Evolutionary conservation across 148 eudicot species (phyloP), one percentile per base, ranked within the genome.

Genomic region (Chenopodium berlandieri): DNA sequence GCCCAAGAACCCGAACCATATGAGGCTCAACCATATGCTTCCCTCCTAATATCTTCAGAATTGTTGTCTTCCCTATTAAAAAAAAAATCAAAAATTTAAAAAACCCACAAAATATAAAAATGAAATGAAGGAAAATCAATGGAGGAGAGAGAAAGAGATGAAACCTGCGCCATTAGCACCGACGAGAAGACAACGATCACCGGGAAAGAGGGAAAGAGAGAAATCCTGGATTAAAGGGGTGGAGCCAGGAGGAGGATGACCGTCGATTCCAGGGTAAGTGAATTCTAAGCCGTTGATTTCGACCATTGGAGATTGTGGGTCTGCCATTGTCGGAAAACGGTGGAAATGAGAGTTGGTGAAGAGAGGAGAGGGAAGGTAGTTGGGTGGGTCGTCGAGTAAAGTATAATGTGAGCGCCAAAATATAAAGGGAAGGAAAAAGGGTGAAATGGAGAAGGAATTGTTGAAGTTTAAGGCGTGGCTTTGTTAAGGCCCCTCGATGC

Each of bases 201-300:
- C 93, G 81, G 95, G 68, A 52, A 79, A 70, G 48, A 96, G 95
- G 23, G 91, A 60, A 71, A 90, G 87, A 50, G 85, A 80, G 83
- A 96, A 89, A 17, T 91, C 90, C 6, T 91, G 80, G 52, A 96
- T 96, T 2, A 96, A 83, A 40, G 99, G 98, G 27, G 83, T 84
- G 16, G 99, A 94, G 6, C 99, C 97, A 8, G 97, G 99, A 5
- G 99, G 98, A 6, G 99, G 99, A 75, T 91, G 93, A 71, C 97
- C 99, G 88, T 95, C 98, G 87, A 95, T 93, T 72, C 99, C 97
- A 0, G 99, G 99, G 90, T 95, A 95, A 2, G 98, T 95, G 92
- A 95, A 95, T 58, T 85, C 88, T 44, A 95, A 88, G 16, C 85
- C 85, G 80, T 85, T 88, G 94, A 95, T 91, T 84, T 86, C 94